Evolutionary conservation across 2,329 filamentous ascomycete genomes (phyloP).

Genomic region (Phaeosphaeriaceae sp.): DNA sequence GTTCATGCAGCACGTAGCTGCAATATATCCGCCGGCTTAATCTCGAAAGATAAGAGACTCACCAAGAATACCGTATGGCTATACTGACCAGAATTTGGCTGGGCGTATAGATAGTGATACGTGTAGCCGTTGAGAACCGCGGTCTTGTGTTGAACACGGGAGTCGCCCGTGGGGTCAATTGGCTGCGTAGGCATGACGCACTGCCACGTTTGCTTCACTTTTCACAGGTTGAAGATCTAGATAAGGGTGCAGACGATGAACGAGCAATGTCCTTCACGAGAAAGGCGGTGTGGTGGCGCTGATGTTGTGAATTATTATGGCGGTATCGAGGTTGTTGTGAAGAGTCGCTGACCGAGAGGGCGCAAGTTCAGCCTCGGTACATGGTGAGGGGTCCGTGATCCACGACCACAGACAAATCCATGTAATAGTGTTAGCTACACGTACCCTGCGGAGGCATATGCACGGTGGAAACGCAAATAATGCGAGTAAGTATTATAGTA

Average conservation of each 20-base stretch:
- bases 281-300: not conserved
- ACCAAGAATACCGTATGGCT: conserved; percentile 64
- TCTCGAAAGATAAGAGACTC: conserved; percentile 20
- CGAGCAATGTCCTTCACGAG: not conserved
- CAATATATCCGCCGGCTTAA: conserved; percentile 24
- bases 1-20: not conserved
- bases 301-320: not conserved
- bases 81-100: conserved; percentile 52
- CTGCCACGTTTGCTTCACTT: conserved; percentile 9
- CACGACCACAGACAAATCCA: not conserved
- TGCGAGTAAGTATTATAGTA: conserved; percentile 10
- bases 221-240: conserved; percentile 4
- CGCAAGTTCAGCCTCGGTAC: conserved; percentile 10
- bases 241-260: conserved; percentile 1
- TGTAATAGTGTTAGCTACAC: not conserved
- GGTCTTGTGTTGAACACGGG: conserved; percentile 69
- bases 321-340: not conserved
- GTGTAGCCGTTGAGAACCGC: conserved; percentile 71
- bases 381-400: conserved; percentile 9
- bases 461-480: not conserved
- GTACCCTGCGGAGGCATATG: not conserved
- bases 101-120: conserved; percentile 68
- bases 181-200: conserved; percentile 64
- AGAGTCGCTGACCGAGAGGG: conserved; percentile 7
- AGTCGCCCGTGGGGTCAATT: conserved; percentile 67